phyloP scores from a whole-genome alignment of 129 eudicot genomes.

The Cynara cardunculus region DNA sequence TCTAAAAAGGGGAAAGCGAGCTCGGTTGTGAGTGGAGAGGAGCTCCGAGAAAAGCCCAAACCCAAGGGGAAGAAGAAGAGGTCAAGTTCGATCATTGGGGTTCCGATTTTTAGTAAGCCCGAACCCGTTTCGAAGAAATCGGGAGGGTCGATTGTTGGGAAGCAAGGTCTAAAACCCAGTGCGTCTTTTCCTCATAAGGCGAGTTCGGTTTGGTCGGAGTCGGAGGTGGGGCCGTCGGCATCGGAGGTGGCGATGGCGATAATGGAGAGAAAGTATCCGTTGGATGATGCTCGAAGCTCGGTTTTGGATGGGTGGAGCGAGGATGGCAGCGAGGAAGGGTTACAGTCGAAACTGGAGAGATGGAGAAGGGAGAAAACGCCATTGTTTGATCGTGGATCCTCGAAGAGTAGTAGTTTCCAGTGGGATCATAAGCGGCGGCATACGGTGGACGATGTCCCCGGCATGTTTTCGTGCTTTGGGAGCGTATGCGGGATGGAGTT shows the following conservation, averaged over 20 bases:
- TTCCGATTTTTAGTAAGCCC: slow-evolving; percentile 28
- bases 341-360: slow-evolving; percentile 59
- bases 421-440: slow-evolving; percentile 26
- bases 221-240: slow-evolving; percentile 69
- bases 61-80: slow-evolving; percentile 27
- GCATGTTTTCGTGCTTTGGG: slow-evolving; percentile 56
- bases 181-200: slow-evolving; percentile 22
- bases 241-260: slow-evolving; percentile 68
- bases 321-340: slow-evolving; percentile 63
- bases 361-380: slow-evolving; percentile 62
- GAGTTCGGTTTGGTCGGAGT: slow-evolving; percentile 46
- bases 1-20: slow-evolving; percentile 46
- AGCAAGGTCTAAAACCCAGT: slow-evolving; percentile 8
- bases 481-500: slow-evolving; percentile 55
- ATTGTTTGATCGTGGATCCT: slow-evolving; percentile 29
- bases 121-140: not conserved
- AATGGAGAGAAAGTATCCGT: slow-evolving; percentile 40
- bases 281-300: slow-evolving; percentile 54
- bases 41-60: slow-evolving; percentile 32
- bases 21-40: slow-evolving; percentile 46
- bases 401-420: slow-evolving; percentile 25
- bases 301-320: slow-evolving; percentile 69
- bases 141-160: slow-evolving; percentile 13
- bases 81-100: slow-evolving; percentile 44
- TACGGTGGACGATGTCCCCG: slow-evolving; percentile 23